Base-by-base conservation (phyloP, 2,329 filamentous ascomycete genomes). In the Ceratocystiopsis sp. region DNA sequence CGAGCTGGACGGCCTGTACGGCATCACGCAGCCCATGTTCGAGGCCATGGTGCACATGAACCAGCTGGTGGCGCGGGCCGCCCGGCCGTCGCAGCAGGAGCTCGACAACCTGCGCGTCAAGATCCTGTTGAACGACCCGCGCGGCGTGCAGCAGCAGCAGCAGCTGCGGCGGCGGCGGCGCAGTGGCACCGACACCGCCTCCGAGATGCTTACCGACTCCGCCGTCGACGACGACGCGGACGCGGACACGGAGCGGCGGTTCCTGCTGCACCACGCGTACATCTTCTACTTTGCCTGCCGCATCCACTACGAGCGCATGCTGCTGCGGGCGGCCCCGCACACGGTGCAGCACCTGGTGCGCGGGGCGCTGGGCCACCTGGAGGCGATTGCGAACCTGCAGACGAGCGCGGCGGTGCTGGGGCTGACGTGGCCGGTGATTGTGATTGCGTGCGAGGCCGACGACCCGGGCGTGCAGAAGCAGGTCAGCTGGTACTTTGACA, bases 21-120 rank as follows among this genome's bases (percentile, higher is more conserved):
- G 42, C 35, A 44, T 41, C 25, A 19, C 29, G 1, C 38, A 38
- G 39, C 35, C 42, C 25, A 41, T 41, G 16, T 44, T 44, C 19
- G 39, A 44, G 38, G 38, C 35, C 18, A 41, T 44, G n/a, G 35
- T 44, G 3, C 42, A 44, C 29, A 44, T 44, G 29, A 40, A 44
- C 35, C 38, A n/a, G 11, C 42, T 44, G 3, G 29, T 25, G 10
- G 39, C 29, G 5, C 25, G 17, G 3, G 6, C 25, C 2, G 35
- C 7, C 6, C 29, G 17, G 1, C 25, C 38, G 3, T 35, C 38
- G 11, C 34, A 35, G 39, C 38, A 32, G 8, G 42, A 44, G 39
- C 21, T 44, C 25, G 42, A 44, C 11, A 41, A 38, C 35, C 35
- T 44, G 29, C 38, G 17, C 8, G 35, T 21, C 35, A 40, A 44